Percentiles rank a stretch among this genome's conserved stretches.
Evolutionary conservation across 352 stramenopile species (phyloP).

Genomic region (Pythium phragmitis): DNA sequence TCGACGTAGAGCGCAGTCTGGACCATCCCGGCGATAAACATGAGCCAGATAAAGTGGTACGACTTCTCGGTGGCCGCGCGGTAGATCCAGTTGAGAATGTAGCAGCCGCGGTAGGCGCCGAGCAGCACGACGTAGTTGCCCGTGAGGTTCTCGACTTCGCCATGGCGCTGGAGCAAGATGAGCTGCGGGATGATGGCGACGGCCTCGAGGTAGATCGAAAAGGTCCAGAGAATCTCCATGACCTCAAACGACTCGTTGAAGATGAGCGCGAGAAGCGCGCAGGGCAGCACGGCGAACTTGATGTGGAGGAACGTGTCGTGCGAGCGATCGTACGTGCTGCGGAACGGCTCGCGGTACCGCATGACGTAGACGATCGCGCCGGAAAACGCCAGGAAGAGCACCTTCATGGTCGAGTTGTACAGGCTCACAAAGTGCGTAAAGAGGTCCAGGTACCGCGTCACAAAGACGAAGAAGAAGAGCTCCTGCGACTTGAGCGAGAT

Average conservation of each 20-base stretch:
- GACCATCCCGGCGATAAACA: slow-evolving; percentile 98
- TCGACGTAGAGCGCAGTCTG: slow-evolving; percentile 99
- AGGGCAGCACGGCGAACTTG: slow-evolving; percentile 97
- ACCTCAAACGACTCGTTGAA: slow-evolving; percentile 93
- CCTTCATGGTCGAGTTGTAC: slow-evolving; percentile 99
- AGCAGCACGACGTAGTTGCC: slow-evolving; percentile 99
- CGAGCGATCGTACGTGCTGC: slow-evolving; percentile 98
- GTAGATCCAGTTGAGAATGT: slow-evolving; percentile 99
- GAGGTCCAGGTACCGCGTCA: slow-evolving; percentile 98
- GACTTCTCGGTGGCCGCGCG: slow-evolving; percentile 93
- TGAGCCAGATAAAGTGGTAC: slow-evolving; percentile 98
- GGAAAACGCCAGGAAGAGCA: slow-evolving; percentile 97
- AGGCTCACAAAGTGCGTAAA: slow-evolving; percentile 95
- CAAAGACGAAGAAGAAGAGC: slow-evolving; percentile 98
- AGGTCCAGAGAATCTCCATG: slow-evolving; percentile 97
- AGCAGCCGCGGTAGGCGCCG: slow-evolving; percentile 96
- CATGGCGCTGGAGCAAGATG: slow-evolving; percentile 97
- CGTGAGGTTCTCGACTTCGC: slow-evolving; percentile 98
- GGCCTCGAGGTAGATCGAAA: slow-evolving; percentile 99
- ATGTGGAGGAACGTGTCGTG: slow-evolving; percentile 99
- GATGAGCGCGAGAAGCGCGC: slow-evolving; percentile 93
- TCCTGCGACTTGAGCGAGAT: slow-evolving; percentile 99
- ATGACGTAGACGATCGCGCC: slow-evolving; percentile 99
- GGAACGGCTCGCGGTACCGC: slow-evolving; percentile 94
- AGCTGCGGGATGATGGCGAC: slow-evolving; percentile 99